These are phyloP conservation scores for Boletellus ananiceps DNA, from an alignment of 768 basidiomycete genomes.

Conservation along the genomic window DNA sequence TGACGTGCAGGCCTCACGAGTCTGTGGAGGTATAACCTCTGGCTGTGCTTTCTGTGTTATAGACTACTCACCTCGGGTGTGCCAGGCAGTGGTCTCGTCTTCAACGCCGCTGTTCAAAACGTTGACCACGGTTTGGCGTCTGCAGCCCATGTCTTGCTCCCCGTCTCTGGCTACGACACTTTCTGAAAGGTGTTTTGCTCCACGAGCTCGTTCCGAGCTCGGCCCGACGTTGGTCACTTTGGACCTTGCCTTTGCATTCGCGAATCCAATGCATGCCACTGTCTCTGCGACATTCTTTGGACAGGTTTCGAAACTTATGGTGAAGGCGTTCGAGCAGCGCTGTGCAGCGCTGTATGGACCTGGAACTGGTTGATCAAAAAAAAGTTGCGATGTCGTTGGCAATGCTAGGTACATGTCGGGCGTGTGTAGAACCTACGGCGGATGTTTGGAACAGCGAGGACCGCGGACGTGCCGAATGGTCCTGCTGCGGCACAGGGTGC, in stretches of 20 bases:
- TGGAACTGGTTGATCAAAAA: constrained; percentile 35
- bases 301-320: constrained; percentile 83
- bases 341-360: constrained; percentile 70
- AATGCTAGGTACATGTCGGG: no score
- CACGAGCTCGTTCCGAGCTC: constrained; percentile 11
- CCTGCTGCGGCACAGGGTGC: neutral
- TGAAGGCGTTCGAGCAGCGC: constrained; percentile 86
- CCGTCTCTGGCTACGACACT: constrained; percentile 33
- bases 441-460: constrained; percentile 7
- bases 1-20: constrained; percentile 73
- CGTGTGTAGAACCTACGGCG: neutral
- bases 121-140: constrained; percentile 69
- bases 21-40: constrained; percentile 57
- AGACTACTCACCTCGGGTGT: constrained; percentile 9
- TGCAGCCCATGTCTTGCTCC: constrained; percentile 51
- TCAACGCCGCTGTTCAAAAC: constrained; percentile 71
- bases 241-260: constrained; percentile 81
- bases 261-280: constrained; percentile 79
- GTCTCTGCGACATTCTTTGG: constrained; percentile 85
- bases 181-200: constrained; percentile 1
- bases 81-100: constrained; percentile 66
- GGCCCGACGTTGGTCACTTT: constrained; percentile 78
- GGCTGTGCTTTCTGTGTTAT: constrained; percentile 1
- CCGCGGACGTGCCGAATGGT: neutral
- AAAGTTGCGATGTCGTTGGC: no score